Evolutionary conservation across 139 green algal genomes (phyloP), one percentile per base, ranked within the genome.

Genomic region (Chlorella sp.): DNA sequence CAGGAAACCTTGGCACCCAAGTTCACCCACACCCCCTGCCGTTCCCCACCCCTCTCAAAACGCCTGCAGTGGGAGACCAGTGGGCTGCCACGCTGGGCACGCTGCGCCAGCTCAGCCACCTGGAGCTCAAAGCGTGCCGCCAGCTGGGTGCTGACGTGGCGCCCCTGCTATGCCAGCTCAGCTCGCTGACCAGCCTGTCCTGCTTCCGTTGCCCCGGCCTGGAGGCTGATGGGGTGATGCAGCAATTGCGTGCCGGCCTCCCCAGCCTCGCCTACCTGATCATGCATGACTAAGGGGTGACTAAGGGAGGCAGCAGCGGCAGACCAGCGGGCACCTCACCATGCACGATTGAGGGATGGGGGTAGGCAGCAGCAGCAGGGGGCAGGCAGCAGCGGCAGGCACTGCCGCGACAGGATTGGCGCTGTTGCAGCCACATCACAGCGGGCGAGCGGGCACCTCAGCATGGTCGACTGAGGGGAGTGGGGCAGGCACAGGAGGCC

Each of bases 91-190:
- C 78, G 32, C 79, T 90, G 87, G 28, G 30, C 19, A 2, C 36
- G 14, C 64, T 81, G 37, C 14, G 40, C 19, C 87, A 81, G 79
- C 87, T 90, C 4, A 64, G 30, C 78, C 30, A 36, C 32, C 87
- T 90, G 28, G 22, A 86, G 7, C 87, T 90, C 37, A 86, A 86
- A 61, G 86, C 87, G 39, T 90, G 87, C 78, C 26, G 64, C 18
- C 24, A n/a, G 78, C 61, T 90, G 64, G 39, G 22, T 14, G 53
- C 66, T 0, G 78, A 40, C 26, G 87, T 64, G 39, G 78, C 68
- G 21, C 48, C 78, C 19, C 22, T 37, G 24, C 77, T 90, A 78
- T n/a, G 36, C 61, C 39, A n/a, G n/a, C 87, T 90, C n/a, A 82
- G 37, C 22, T 30, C 87, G 12, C 87, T 90, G 4, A 90, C 87